Percentiles rank a stretch among this genome's conserved stretches.
Evolutionary conservation across 2,329 filamentous ascomycete genomes (phyloP).

Genomic region (Leptoxyphium fumago): DNA sequence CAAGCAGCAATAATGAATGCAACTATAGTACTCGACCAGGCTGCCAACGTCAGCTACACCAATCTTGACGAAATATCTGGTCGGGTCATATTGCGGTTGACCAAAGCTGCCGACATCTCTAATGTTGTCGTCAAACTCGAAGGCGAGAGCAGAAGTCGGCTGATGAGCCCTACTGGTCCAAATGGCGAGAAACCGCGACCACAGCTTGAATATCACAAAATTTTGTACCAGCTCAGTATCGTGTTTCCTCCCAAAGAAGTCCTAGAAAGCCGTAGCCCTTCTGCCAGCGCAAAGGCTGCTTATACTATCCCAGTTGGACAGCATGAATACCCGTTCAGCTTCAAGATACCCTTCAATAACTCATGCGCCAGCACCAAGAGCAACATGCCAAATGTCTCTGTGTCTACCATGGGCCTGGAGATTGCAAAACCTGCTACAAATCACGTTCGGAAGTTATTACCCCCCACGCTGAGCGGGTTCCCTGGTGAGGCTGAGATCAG

Average conservation of each 20-base stretch:
- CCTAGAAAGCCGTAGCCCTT: slow-evolving; percentile 17
- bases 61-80: slow-evolving; percentile 64
- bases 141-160: slow-evolving; percentile 57
- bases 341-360: slow-evolving; percentile 63
- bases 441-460: slow-evolving; percentile 76
- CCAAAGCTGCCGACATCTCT: slow-evolving; percentile 30
- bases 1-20: slow-evolving; percentile 11
- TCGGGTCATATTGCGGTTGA: slow-evolving; percentile 29
- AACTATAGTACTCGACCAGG: slow-evolving; percentile 19
- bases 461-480: slow-evolving; percentile 77
- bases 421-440: slow-evolving; percentile 31
- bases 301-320: slow-evolving; percentile 52
- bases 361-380: slow-evolving; percentile 39
- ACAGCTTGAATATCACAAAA: slow-evolving; percentile 40
- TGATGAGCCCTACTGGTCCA: slow-evolving; percentile 35
- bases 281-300: slow-evolving; percentile 22
- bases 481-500: slow-evolving; percentile 77
- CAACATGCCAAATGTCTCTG: slow-evolving; percentile 27
- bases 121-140: slow-evolving; percentile 67
- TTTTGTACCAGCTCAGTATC: slow-evolving; percentile 58
- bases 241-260: slow-evolving; percentile 50
- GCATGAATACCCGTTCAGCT: slow-evolving; percentile 63
- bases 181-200: slow-evolving; percentile 29
- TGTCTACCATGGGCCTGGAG: slow-evolving; percentile 30
- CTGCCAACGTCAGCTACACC: slow-evolving; percentile 31